Evolutionary conservation across 2,329 filamentous ascomycete species (phyloP), one percentile per base, ranked within the genome.

Genomic region (Pseudogymnoascus sp.): DNA sequence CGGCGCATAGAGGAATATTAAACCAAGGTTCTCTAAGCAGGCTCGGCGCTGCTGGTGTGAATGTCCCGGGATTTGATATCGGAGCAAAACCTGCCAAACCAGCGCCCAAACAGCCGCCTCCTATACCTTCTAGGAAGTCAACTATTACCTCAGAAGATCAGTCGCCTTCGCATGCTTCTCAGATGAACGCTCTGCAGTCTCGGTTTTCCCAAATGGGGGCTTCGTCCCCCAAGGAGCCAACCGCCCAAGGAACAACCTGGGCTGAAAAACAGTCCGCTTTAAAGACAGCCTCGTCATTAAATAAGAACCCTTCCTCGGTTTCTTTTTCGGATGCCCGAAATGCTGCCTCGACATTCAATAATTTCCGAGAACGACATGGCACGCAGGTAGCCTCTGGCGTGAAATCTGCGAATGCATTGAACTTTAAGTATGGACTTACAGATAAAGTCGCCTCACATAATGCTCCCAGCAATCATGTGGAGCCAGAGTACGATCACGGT

Each of bases 41-140:
- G 61, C 74, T 90, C 10, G 79, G 81, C 3, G 79, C 80, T 65
- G 84, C 86, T 18, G 87, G 87, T 10, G 76, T 89, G 4, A 84
- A 82, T 3, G 85, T 90, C 0, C 82, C 87, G n/a, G 84, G 80
- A 0, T 78, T 89, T 37, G 83, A 82, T 13, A 87, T 89, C 64
- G 82, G 82, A 2, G 70, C 68, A 63, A 64, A 69, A 61, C 64
- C 68, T 25, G 60, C 64, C 42, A 65, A 69, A 25, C 64, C 73
- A 70, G 62, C 72, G 37, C 35, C 21, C 76, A 74, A 73, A 70
- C 55, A 75, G 39, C 61, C 70, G 37, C 15, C 70, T 61, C 68
- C 69, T 60, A 63, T 70, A 29, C 67, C 69, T 60, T 62, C 67
- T 18, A 61, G 61, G 64, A 39, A 27, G 5, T 18, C 42, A 27